A percentile compares a stretch with the other conserved stretches of the same genome.
Conservation (phyloP, 164 flowering plant genomes). For the Sextonia rubra region DNA sequence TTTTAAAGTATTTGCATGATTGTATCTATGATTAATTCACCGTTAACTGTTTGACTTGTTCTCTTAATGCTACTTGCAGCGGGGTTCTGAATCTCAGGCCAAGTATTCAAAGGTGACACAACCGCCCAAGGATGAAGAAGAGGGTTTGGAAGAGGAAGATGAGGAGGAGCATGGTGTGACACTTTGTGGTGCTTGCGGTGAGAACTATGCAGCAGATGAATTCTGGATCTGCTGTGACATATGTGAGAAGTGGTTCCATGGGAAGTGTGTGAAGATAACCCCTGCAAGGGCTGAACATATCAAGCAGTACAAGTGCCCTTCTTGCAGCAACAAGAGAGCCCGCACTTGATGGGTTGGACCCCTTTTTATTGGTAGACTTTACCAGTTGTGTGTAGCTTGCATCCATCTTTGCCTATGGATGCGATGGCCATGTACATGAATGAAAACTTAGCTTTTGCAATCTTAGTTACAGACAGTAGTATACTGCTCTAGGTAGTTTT, state of each 20-base stretch:
- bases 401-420: no score
- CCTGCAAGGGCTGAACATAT: constrained; percentile 42
- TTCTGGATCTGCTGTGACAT: constrained; percentile 91
- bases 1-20: no score
- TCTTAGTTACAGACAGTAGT: no score
- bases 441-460: no score
- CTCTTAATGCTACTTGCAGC: not conserved
- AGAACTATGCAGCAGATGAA: constrained; percentile 65
- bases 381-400: no score
- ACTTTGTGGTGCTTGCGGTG: constrained; percentile 79
- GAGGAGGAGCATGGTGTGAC: constrained; percentile 76
- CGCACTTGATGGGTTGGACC: constrained; percentile 18
- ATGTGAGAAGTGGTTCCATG: constrained; percentile 89
- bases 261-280: constrained; percentile 85
- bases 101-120: constrained; percentile 32
- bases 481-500: no score
- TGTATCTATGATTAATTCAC: no score
- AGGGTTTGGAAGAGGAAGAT: constrained; percentile 56
- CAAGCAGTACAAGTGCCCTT: constrained; percentile 72
- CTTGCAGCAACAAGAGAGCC: constrained; percentile 27
- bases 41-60: no score
- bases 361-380: constrained; percentile 3
- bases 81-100: constrained; percentile 37
- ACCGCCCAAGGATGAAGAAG: constrained; percentile 50
- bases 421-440: no score